Evolutionary conservation across 208 protist species (phyloP).

Genomic region (Trypanosoma avium): DNA sequence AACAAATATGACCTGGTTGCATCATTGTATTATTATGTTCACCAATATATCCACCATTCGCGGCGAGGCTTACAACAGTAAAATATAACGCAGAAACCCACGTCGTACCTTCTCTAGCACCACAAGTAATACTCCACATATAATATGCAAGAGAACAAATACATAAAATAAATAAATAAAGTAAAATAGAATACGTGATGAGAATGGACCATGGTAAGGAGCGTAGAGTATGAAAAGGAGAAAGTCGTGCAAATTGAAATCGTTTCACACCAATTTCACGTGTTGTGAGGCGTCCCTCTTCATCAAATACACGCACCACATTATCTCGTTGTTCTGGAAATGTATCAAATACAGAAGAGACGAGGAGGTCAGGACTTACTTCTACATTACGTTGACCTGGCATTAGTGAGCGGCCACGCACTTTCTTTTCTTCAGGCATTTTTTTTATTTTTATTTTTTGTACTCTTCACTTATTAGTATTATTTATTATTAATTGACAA

Average conservation of each 20-base stretch:
- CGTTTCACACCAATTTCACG: constrained; percentile 62
- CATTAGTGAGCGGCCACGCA: constrained; percentile 17
- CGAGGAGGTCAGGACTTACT: background rate
- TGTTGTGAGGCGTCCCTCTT: constrained; percentile 55
- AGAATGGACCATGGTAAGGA: constrained; percentile 56
- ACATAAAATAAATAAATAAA: constrained; percentile 67
- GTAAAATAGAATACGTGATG: constrained; percentile 51
- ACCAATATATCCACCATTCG: constrained; percentile 85
- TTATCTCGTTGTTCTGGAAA: background rate
- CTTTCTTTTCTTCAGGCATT: background rate
- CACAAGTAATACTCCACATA: constrained; percentile 56
- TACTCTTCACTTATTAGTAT: constrained; percentile 8
- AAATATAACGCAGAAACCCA: constrained; percentile 70
- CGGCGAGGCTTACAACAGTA: constrained; percentile 77
- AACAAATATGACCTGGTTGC: constrained; percentile 60
- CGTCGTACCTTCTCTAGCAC: constrained; percentile 35
- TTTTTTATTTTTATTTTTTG: background rate
- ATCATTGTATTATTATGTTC: constrained; percentile 67
- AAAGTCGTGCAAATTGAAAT: constrained; percentile 65
- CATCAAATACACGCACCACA: constrained; percentile 67
- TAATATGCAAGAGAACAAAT: constrained; percentile 54
- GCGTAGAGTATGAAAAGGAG: constrained; percentile 70
- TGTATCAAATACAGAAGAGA: constrained; percentile 13
- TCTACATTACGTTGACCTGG: background rate
- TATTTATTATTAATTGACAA: too few species aligned